Conservation (phyloP, 2,329 filamentous ascomycete species). For the Aspergillus sojae region DNA sequence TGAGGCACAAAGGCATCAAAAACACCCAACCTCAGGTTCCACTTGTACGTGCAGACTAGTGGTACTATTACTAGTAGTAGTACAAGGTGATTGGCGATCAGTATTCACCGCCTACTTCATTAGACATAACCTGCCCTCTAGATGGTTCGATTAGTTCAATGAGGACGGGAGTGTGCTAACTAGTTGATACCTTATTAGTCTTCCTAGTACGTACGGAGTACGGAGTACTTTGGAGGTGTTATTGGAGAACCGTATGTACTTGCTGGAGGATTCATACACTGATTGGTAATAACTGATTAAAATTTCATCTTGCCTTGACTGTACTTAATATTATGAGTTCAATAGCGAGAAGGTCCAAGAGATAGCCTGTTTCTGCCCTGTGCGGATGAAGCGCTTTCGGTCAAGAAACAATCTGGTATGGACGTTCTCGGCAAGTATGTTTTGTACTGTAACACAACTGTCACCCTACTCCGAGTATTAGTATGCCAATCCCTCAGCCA, state of each 20-base stretch:
- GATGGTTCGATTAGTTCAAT: background rate
- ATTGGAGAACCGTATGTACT: background rate
- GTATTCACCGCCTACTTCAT: background rate
- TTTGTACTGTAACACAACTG: background rate
- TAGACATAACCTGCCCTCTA: background rate
- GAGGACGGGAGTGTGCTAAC: background rate
- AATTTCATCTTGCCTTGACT: background rate
- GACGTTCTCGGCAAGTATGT: background rate
- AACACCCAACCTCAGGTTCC: background rate
- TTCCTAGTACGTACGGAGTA: background rate
- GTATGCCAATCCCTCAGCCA: background rate
- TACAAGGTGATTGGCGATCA: too few species aligned
- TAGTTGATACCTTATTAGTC: background rate
- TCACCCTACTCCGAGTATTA: background rate
- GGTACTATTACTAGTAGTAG: too few species aligned
- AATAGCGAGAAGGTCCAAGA: background rate
- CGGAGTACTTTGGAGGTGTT: background rate
- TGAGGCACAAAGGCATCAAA: background rate
- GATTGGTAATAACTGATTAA: background rate
- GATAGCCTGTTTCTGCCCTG: background rate
- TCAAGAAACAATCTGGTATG: background rate
- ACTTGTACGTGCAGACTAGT: background rate
- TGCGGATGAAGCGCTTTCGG: background rate
- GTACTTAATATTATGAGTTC: background rate
- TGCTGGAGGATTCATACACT: background rate